A percentile compares a stretch with the other conserved stretches of the same genome.
Evolutionary conservation across 164 flowering plant genomes (phyloP).

Genomic region (Paratinospora sagittata): DNA sequence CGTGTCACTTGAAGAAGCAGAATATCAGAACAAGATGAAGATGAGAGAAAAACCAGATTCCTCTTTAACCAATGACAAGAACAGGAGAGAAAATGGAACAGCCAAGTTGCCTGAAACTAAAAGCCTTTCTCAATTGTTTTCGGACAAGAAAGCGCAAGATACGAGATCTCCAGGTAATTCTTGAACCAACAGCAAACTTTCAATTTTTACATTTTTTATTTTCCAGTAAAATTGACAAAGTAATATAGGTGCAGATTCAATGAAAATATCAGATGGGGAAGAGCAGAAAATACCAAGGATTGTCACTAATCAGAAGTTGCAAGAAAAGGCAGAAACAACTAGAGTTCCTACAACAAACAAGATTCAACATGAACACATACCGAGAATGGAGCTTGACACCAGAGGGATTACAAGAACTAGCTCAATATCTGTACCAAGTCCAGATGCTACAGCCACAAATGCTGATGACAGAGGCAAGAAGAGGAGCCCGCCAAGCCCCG

Average conservation of each 20-base stretch:
- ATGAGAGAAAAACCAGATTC: slow-evolving; percentile 13
- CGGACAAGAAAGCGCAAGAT: slow-evolving; percentile 20
- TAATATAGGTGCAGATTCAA: slow-evolving; percentile 30
- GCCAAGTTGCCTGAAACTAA: slow-evolving; percentile 12
- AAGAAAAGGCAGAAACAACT: slow-evolving; percentile 13
- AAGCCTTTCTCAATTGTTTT: slow-evolving; percentile 9
- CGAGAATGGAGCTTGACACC: neutral
- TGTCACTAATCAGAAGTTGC: slow-evolving; percentile 14
- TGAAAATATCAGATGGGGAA: slow-evolving; percentile 18
- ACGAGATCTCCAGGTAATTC: slow-evolving; percentile 11
- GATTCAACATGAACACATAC: neutral
- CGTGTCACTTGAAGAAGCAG: slow-evolving; percentile 30
- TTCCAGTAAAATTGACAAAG: neutral
- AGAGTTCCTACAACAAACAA: slow-evolving; percentile 20
- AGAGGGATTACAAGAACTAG: neutral
- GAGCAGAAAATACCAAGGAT: slow-evolving; percentile 17
- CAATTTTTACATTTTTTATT: neutral
- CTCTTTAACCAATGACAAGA: slow-evolving; percentile 20
- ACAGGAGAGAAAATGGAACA: slow-evolving; percentile 20
- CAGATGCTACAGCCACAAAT: slow-evolving; percentile 10
- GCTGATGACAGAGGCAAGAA: neutral
- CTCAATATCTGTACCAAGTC: neutral
- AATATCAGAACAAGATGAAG: slow-evolving; percentile 16
- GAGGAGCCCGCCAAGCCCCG: neutral
- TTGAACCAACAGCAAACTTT: neutral